Evolutionary conservation across 2,329 filamentous ascomycete species (phyloP).

Genomic region (Zymoseptoria crescenta): DNA sequence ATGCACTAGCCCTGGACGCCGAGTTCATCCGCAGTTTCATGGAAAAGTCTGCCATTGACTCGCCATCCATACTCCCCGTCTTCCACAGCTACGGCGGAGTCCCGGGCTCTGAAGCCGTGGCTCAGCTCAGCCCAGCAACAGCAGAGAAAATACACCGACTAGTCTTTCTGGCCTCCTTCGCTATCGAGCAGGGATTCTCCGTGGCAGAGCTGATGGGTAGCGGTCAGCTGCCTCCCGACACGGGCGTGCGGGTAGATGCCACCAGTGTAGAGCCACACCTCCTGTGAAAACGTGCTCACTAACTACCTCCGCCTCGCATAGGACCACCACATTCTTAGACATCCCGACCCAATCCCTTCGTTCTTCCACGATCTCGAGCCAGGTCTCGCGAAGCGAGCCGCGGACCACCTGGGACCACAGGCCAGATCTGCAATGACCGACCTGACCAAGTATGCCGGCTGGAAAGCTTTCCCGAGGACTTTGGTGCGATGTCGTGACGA

Average conservation of each 20-base stretch:
- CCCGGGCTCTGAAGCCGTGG: constrained; percentile 15
- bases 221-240: neutral
- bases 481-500: constrained; percentile 15
- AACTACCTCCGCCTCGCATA: neutral
- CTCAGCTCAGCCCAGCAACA: constrained; percentile 4
- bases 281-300: neutral
- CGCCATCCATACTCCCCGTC: constrained; percentile 12
- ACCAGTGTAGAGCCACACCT: neutral
- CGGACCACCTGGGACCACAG: constrained; percentile 3
- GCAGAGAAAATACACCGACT: constrained; percentile 10
- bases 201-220: neutral
- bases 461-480: constrained; percentile 10
- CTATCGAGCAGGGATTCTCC: constrained; percentile 5
- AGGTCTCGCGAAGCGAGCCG: constrained; percentile 10
- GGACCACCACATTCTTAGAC: constrained; percentile 2
- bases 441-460: constrained; percentile 8
- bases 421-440: constrained; percentile 6
- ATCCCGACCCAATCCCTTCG: constrained; percentile 7
- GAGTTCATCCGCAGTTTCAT: constrained; percentile 11
- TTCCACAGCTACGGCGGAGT: constrained; percentile 17
- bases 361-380: constrained; percentile 17
- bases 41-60: constrained; percentile 10
- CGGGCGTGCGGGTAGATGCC: neutral
- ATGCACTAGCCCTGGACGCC: constrained; percentile 8
- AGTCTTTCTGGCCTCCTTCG: constrained; percentile 14